Evolutionary conservation across 768 basidiomycete genomes (phyloP).

Genomic region (Boletus subparvulus): DNA sequence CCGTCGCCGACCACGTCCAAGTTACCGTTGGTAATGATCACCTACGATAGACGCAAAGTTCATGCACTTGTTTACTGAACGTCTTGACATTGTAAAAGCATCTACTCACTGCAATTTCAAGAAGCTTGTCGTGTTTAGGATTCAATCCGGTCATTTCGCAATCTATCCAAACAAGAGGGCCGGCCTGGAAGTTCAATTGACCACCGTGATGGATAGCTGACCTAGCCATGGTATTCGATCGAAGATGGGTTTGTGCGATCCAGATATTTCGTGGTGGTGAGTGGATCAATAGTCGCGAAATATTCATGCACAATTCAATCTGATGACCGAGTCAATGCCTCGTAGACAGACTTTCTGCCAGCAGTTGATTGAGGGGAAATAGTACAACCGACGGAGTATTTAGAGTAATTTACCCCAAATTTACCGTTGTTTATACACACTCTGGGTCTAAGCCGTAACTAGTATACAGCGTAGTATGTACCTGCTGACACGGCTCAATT

Average conservation of each 20-base stretch:
- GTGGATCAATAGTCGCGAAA: too few relatives aligned
- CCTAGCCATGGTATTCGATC: slow-evolving; percentile 2
- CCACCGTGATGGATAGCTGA: neutral
- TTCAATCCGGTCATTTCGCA: slow-evolving; percentile 87
- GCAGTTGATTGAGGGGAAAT: too few relatives aligned
- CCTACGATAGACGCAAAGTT: slow-evolving; percentile 40
- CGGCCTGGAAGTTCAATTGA: slow-evolving; percentile 7
- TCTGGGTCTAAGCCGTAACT: too few relatives aligned
- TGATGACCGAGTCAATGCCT: too few relatives aligned
- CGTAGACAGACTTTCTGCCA: too few relatives aligned
- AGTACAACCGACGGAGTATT: too few relatives aligned
- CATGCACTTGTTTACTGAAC: neutral
- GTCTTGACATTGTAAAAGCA: neutral
- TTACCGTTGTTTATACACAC: too few relatives aligned
- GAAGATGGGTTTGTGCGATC: neutral
- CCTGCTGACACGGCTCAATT: too few relatives aligned
- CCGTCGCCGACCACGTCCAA: slow-evolving; percentile 81
- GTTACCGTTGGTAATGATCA: slow-evolving; percentile 86
- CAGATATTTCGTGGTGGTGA: neutral
- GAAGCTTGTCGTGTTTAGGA: slow-evolving; percentile 60
- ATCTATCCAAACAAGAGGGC: slow-evolving; percentile 62
- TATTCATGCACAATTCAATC: too few relatives aligned
- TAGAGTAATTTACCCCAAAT: too few relatives aligned
- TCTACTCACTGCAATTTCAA: slow-evolving; percentile 67
- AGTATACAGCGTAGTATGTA: too few relatives aligned